A percentile compares a stretch with the other conserved stretches of the same genome.
These are phyloP conservation scores for Talaromyces funiculosus DNA, from an alignment of 2,329 filamentous ascomycete species.

Conservation along the genomic window DNA sequence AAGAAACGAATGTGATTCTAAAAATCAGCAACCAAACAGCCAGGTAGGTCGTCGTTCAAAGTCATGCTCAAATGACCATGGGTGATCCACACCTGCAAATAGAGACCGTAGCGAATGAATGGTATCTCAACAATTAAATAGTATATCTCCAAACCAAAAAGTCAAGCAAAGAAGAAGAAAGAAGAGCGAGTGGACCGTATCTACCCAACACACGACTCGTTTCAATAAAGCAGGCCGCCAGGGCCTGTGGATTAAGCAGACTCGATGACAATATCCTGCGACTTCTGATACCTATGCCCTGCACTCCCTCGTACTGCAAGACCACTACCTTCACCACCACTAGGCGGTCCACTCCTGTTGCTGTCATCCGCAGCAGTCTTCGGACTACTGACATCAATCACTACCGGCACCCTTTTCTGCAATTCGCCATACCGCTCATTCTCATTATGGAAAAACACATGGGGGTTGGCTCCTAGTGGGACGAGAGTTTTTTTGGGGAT, in stretches of 20 bases:
- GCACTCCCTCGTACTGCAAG: not conserved
- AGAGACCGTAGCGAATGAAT: not conserved
- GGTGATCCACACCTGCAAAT: not conserved
- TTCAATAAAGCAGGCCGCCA: not conserved
- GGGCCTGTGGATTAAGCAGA: constrained; percentile 7
- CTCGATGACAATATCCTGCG: constrained; percentile 31
- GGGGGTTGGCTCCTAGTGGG: constrained; percentile 20
- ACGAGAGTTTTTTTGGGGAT: constrained; percentile 34
- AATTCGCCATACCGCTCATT: constrained; percentile 23
- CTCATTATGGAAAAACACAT: constrained; percentile 21
- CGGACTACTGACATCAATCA: constrained; percentile 22
- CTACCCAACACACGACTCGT: not conserved
- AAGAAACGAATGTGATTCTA: not conserved
- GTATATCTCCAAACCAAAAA: not conserved
- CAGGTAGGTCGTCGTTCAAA: not conserved
- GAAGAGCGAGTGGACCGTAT: not conserved
- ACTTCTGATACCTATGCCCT: constrained; percentile 28
- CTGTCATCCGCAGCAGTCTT: not conserved
- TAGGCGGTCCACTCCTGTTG: not conserved
- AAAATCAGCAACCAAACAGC: not conserved
- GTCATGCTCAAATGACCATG: not conserved
- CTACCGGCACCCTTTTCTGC: constrained; percentile 23
- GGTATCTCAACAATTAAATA: constrained; percentile 10
- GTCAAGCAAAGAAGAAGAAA: not conserved
- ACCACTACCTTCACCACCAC: not conserved